Evolutionary conservation across 805 yeast genomes (phyloP).

Genomic region (Starmerella apis): DNA sequence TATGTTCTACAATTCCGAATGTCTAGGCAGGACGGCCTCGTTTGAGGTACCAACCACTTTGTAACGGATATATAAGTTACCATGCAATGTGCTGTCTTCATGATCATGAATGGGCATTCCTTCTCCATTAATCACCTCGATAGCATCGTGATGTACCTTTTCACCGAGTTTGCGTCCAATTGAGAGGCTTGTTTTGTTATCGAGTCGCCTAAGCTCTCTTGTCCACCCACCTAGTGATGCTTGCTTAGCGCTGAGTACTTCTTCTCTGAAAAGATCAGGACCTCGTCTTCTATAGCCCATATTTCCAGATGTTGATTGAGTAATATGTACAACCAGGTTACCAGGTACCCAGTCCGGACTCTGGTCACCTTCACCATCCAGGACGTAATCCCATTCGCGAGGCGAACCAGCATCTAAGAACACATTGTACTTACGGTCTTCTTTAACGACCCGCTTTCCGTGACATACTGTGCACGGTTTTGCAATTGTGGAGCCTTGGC

Average conservation of each 20-base stretch:
- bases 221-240: constrained; percentile 74
- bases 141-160: constrained; percentile 52
- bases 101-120: constrained; percentile 68
- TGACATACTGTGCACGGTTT: constrained; percentile 58
- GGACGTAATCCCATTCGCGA: constrained; percentile 46
- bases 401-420: constrained; percentile 62
- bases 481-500: constrained; percentile 58
- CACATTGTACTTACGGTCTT: constrained; percentile 47
- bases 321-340: constrained; percentile 52
- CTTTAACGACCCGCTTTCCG: constrained; percentile 57
- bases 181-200: constrained; percentile 42
- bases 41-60: constrained; percentile 27
- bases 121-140: constrained; percentile 57
- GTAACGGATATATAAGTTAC: constrained; percentile 43
- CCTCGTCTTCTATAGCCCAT: constrained; percentile 83
- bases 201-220: constrained; percentile 56
- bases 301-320: constrained; percentile 45
- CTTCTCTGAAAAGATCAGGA: constrained; percentile 65
- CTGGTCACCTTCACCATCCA: constrained; percentile 72
- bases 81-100: constrained; percentile 33
- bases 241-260: constrained; percentile 60
- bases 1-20: background rate
- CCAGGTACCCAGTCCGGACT: constrained; percentile 78
- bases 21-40: background rate
- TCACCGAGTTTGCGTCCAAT: constrained; percentile 45